These are phyloP conservation scores for Potentilla sterilis DNA, from an alignment of 306 rosid genomes.

Conservation along the genomic window DNA sequence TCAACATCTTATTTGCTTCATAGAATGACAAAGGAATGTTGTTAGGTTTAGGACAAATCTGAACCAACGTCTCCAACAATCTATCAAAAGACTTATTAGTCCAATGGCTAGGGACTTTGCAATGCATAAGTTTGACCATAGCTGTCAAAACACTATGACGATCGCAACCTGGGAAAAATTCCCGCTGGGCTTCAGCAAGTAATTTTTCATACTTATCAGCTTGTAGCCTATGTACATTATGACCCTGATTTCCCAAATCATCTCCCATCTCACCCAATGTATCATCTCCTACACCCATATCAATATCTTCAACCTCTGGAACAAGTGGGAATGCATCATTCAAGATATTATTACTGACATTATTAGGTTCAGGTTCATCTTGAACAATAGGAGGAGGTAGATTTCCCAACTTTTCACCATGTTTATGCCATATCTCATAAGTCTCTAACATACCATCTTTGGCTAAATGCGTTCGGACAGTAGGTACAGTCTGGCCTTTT, in stretches of 20 bases:
- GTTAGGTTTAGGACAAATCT: not conserved
- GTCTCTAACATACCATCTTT: not conserved
- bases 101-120: too few species aligned
- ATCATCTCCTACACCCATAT: not conserved
- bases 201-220: not conserved
- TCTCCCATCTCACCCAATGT: not conserved
- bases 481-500: not conserved
- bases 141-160: too few species aligned
- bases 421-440: too few species aligned
- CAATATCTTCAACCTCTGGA: not conserved
- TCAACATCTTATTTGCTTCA: not conserved
- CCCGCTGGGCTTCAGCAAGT: not conserved
- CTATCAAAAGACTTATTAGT: too few species aligned
- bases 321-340: not conserved
- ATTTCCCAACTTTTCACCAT: too few species aligned
- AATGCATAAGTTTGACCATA: too few species aligned
- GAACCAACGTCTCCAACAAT: too few species aligned
- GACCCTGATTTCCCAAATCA: not conserved
- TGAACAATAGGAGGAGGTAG: too few species aligned
- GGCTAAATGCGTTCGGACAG: not conserved
- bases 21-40: not conserved
- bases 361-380: not conserved
- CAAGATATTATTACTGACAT: not conserved
- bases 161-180: too few species aligned
- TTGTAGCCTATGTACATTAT: not conserved